These are phyloP conservation scores for Auriculariales sp. DNA, from an alignment of 768 basidiomycete genomes.

Conservation along the genomic window DNA sequence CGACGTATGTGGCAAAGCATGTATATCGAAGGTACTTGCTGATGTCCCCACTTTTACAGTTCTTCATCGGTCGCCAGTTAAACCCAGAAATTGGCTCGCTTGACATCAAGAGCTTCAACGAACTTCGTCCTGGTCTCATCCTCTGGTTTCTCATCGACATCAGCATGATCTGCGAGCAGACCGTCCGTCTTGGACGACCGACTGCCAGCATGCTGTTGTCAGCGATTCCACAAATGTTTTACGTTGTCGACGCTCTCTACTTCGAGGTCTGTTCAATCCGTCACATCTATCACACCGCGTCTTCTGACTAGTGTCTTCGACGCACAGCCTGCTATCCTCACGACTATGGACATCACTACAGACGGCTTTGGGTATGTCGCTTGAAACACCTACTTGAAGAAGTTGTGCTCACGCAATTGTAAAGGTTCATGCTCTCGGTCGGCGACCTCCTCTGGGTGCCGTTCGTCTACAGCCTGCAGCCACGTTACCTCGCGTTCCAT, in stretches of 20 bases:
- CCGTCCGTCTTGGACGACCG: conserved; percentile 50
- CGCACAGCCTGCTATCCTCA: conserved; percentile 66
- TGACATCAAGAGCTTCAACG: conserved; percentile 68
- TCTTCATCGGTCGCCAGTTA: conserved; percentile 86
- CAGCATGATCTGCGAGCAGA: conserved; percentile 84
- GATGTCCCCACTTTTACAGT: conserved; percentile 31
- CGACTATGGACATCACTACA: conserved; percentile 93
- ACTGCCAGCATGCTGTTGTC: conserved; percentile 69
- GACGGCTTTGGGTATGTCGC: conserved; percentile 97
- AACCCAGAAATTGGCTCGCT: conserved; percentile 78
- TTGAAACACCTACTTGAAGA: too few species aligned
- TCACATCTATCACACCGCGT: conserved; percentile 4
- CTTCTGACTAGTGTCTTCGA: not conserved
- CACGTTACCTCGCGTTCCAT: conserved; percentile 86
- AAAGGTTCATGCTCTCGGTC: conserved; percentile 94
- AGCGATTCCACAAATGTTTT: conserved; percentile 70
- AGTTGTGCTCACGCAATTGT: too few species aligned
- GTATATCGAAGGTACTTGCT: not conserved
- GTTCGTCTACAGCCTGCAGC: conserved; percentile 86
- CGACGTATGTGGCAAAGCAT: conserved; percentile 44
- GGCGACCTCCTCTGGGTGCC: conserved; percentile 95
- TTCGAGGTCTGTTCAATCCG: conserved; percentile 52
- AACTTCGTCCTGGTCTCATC: conserved; percentile 81
- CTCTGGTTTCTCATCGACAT: conserved; percentile 86
- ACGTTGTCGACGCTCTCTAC: conserved; percentile 79